Conservation (phyloP, 768 basidiomycete genomes). For the Pleurotus sapidus region DNA sequence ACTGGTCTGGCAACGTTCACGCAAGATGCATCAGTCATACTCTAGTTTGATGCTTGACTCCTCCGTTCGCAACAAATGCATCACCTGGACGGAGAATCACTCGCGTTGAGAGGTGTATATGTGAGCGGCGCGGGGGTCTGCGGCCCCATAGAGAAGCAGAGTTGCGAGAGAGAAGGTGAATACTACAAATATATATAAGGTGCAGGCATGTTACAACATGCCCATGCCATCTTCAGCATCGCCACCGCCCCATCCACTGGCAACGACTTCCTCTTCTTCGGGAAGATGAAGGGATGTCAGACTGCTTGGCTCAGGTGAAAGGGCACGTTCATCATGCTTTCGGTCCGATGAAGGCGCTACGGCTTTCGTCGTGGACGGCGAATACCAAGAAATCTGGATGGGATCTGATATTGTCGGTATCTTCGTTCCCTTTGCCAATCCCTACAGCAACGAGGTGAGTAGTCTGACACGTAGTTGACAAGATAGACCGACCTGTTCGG, state of each 20-base stretch:
- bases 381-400: conserved; percentile 67
- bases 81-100: too few species aligned
- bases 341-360: conserved; percentile 10
- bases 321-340: conserved; percentile 14
- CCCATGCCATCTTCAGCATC: conserved; percentile 77
- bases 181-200: conserved; percentile 4
- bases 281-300: conserved; percentile 29
- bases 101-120: background rate
- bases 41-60: too few species aligned
- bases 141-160: background rate
- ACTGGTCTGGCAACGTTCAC: too few species aligned
- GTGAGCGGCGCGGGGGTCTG: background rate
- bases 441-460: conserved; percentile 37
- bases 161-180: background rate
- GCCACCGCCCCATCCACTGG: conserved; percentile 72
- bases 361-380: conserved; percentile 14
- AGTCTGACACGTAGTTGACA: background rate
- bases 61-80: too few species aligned
- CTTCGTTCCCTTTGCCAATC: conserved; percentile 65
- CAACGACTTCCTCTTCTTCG: conserved; percentile 60
- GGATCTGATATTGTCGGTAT: conserved; percentile 59
- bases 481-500: conserved; percentile 60
- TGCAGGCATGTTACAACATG: conserved; percentile 38
- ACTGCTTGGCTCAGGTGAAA: conserved; percentile 22
- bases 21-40: too few species aligned